Percentiles rank a stretch among this genome's conserved stretches.
These are phyloP conservation scores for Umbelopsis sp. DNA, from an alignment of 192 early-diverging fungal species.

Conservation along the genomic window DNA sequence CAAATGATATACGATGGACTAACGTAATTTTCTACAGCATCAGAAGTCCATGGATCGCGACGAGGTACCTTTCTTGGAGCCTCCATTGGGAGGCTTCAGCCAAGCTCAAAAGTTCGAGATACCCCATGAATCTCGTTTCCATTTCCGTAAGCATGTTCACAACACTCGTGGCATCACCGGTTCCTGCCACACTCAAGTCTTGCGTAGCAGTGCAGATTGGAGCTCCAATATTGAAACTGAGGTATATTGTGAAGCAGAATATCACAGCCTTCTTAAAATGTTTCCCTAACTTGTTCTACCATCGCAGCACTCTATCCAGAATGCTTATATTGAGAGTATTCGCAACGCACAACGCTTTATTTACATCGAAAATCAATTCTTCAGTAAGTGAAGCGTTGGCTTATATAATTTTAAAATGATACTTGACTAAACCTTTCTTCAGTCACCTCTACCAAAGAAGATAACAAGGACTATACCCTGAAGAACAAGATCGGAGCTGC, in stretches of 20 bases:
- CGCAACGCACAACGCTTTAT: constrained; percentile 75
- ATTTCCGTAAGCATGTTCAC: constrained; percentile 48
- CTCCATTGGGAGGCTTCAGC: constrained; percentile 43
- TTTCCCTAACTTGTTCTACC: not conserved
- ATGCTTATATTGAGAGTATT: constrained; percentile 78
- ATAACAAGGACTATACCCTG: constrained; percentile 53
- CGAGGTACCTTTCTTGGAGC: constrained; percentile 66
- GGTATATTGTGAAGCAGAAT: constrained; percentile 12
- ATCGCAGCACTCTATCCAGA: constrained; percentile 70
- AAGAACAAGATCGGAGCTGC: constrained; percentile 85
- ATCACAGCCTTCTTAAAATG: not conserved
- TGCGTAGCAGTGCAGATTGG: constrained; percentile 71
- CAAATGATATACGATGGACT: not conserved
- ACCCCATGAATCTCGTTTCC: constrained; percentile 57
- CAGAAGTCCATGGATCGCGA: constrained; percentile 61
- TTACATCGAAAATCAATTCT: constrained; percentile 94
- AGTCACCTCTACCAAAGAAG: constrained; percentile 56
- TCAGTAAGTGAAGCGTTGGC: constrained; percentile 51
- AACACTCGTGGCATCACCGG: constrained; percentile 59
- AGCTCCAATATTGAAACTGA: constrained; percentile 65
- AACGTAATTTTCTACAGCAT: constrained; percentile 25
- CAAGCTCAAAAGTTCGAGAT: constrained; percentile 26
- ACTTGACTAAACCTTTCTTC: not conserved
- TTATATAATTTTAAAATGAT: not conserved
- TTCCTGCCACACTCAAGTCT: constrained; percentile 63